A percentile compares a stretch with the other conserved stretches of the same genome.
phyloP scores from a whole-genome alignment of 257 asterid species.

The Nicotiana attenuata region DNA sequence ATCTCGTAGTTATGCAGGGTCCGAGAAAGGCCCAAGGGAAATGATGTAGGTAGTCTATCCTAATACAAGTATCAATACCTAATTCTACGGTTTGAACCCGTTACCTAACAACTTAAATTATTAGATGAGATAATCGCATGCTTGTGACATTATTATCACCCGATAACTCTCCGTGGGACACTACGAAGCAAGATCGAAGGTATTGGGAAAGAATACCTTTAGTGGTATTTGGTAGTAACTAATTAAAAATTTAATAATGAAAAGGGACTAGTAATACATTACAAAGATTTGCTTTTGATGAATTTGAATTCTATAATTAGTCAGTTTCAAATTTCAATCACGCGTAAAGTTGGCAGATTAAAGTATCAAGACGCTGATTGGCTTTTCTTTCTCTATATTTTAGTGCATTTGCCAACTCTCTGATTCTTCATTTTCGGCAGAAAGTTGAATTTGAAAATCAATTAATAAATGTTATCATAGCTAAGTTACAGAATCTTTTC shows the following conservation, averaged over 20 bases:
- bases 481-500: neutral
- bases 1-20: too few species aligned
- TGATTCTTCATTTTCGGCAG: slow-evolving; percentile 12
- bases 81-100: too few species aligned
- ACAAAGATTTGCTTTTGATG: slow-evolving; percentile 4
- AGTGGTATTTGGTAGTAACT: slow-evolving; percentile 18
- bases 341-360: slow-evolving; percentile 34
- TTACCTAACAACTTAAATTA: neutral
- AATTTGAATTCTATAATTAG: slow-evolving; percentile 37
- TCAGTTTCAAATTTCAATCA: slow-evolving; percentile 17
- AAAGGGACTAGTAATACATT: neutral
- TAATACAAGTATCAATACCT: too few species aligned
- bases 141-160: neutral
- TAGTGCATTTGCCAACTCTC: slow-evolving; percentile 16
- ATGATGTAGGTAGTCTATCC: too few species aligned
- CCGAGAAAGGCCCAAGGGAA: too few species aligned
- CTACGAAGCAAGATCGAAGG: slow-evolving; percentile 30
- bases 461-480: neutral
- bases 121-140: too few species aligned
- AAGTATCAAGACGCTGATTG: neutral
- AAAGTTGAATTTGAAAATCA: slow-evolving; percentile 14
- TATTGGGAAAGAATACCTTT: slow-evolving; percentile 23
- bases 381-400: neutral
- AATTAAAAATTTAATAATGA: neutral
- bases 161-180: slow-evolving; percentile 18